These are phyloP conservation scores for Nyctanthes arbortristis DNA, from an alignment of 257 asterid species.

Conservation along the genomic window DNA sequence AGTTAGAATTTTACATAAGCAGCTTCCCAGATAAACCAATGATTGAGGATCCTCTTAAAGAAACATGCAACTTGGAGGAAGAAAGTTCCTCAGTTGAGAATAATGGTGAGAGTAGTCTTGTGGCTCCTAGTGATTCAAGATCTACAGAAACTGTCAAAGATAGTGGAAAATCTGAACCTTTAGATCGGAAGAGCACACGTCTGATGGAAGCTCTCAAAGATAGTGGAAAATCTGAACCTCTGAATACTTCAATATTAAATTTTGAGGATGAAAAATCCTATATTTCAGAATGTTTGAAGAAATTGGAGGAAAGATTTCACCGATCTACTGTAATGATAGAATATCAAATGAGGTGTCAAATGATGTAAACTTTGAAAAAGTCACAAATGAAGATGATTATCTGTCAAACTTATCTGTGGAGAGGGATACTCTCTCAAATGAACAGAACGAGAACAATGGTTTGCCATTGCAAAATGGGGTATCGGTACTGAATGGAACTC, in stretches of 20 bases:
- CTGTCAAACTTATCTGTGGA: conserved; percentile 14
- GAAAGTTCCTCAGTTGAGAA: conserved; percentile 25
- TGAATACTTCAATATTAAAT: conserved; percentile 28
- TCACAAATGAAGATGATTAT: conserved; percentile 20
- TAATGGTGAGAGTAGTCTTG: conserved; percentile 18
- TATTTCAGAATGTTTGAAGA: conserved; percentile 41
- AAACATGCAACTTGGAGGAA: too few relatives aligned
- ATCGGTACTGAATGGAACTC: conserved; percentile 24
- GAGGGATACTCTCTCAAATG: conserved; percentile 15
- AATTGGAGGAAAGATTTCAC: conserved; percentile 50
- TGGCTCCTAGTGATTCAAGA: conserved; percentile 26
- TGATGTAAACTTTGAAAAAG: conserved; percentile 29
- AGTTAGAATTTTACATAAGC: conserved; percentile 54
- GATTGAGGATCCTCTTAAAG: conserved; percentile 21
- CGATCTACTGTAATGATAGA: conserved; percentile 31
- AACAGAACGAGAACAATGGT: conserved; percentile 27
- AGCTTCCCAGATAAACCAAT: conserved; percentile 34
- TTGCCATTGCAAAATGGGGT: conserved; percentile 16
- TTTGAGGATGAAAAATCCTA: conserved; percentile 50
- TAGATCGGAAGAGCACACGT: too few relatives aligned
- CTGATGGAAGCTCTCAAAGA: conserved; percentile 19
- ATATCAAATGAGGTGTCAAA: conserved; percentile 24
- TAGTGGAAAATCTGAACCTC: conserved; percentile 23
- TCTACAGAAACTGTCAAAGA: conserved; percentile 18
- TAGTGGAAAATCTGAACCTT: conserved; percentile 23